Conservation (phyloP, 768 basidiomycete species). For the Suillus cothurnatus region DNA sequence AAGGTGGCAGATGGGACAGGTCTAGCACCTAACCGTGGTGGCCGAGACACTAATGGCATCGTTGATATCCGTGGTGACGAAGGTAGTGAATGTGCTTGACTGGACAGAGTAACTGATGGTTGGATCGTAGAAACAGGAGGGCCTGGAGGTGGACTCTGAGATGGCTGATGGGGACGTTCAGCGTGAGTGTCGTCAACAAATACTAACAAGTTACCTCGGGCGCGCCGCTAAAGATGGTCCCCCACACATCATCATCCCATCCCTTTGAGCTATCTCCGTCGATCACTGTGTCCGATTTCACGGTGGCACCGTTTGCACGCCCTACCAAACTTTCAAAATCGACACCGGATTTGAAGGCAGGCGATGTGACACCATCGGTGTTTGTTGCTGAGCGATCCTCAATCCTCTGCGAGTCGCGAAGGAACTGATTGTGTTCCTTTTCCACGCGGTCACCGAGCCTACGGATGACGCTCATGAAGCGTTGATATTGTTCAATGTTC, state of each 20-base stretch:
- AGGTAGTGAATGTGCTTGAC: constrained; percentile 40
- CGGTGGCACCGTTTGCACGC: constrained; percentile 45
- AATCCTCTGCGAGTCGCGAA: constrained; percentile 89
- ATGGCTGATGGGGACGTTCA: not conserved
- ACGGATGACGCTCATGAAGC: constrained; percentile 86
- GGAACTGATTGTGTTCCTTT: constrained; percentile 87
- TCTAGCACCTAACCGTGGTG: constrained; percentile 43
- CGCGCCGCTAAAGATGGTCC: constrained; percentile 63
- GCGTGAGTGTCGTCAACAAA: not conserved
- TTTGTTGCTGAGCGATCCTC: constrained; percentile 72
- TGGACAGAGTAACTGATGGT: not conserved
- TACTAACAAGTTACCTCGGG: constrained; percentile 25
- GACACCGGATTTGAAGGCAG: constrained; percentile 49
- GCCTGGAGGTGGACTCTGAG: constrained; percentile 29
- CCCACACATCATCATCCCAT: constrained; percentile 90
- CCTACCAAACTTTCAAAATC: constrained; percentile 91
- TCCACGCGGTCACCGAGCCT: constrained; percentile 86
- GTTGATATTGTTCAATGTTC: constrained; percentile 85
- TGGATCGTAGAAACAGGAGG: constrained; percentile 9
- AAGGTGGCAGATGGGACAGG: constrained; percentile 39
- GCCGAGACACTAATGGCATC: constrained; percentile 34
- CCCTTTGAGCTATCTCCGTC: constrained; percentile 37
- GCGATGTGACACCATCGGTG: constrained; percentile 41
- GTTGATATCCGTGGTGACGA: constrained; percentile 38
- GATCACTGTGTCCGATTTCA: constrained; percentile 46